phyloP scores from a whole-genome alignment of 129 eudicot genomes.

The Pulicaria dysenterica region DNA sequence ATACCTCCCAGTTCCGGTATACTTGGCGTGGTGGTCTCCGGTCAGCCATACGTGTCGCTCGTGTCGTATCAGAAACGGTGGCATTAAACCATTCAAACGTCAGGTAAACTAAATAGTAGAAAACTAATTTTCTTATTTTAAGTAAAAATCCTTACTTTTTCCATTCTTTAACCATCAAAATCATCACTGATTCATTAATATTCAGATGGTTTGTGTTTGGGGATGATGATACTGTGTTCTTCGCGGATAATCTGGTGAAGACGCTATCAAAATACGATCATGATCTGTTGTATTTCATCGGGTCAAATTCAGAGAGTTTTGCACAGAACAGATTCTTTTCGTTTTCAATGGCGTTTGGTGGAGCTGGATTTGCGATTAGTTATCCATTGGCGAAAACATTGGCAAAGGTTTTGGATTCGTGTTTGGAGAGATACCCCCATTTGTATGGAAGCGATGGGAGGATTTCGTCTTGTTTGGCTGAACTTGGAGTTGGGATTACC shows the following conservation, averaged over 20 bases:
- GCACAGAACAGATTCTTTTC: constrained; percentile 56
- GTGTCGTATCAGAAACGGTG: constrained; percentile 72
- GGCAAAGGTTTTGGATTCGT: constrained; percentile 82
- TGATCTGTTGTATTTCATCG: constrained; percentile 63
- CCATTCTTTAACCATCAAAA: neutral
- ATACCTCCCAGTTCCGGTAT: constrained; percentile 68
- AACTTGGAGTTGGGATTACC: constrained; percentile 76
- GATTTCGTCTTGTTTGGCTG: constrained; percentile 74
- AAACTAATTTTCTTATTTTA: too few relatives aligned
- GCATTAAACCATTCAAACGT: constrained; percentile 64
- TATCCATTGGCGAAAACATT: constrained; percentile 74
- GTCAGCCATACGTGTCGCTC: constrained; percentile 80
- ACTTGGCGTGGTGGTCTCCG: constrained; percentile 58
- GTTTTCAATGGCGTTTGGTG: constrained; percentile 79
- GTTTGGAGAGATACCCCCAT: constrained; percentile 72
- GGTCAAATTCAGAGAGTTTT: constrained; percentile 69
- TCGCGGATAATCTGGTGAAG: constrained; percentile 71
- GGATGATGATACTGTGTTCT: constrained; percentile 78
- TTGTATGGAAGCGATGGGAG: constrained; percentile 88
- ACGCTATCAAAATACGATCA: constrained; percentile 82
- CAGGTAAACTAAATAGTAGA: constrained; percentile 20
- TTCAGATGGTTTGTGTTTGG: constrained; percentile 84
- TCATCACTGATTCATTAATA: neutral
- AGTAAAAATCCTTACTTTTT: too few relatives aligned
- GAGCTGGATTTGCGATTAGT: constrained; percentile 92